Base-by-base conservation (phyloP, 2,329 filamentous ascomycete genomes). In the Colletotrichum sp. region DNA sequence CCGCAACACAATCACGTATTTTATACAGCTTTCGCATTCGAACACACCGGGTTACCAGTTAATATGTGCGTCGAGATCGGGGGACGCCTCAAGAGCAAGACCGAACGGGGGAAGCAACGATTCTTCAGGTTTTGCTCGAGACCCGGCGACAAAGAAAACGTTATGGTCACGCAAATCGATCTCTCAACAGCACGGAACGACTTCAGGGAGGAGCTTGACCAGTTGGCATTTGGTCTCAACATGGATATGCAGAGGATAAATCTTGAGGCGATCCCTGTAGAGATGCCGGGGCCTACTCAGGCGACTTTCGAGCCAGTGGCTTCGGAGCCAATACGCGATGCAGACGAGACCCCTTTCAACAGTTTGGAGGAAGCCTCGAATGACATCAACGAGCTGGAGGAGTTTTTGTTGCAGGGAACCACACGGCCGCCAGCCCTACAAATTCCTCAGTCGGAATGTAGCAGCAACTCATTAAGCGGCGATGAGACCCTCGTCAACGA, bases 341-440 rank as follows among this genome's bases (percentile, higher is more conserved):
- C 44, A 3, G 44, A 21, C 44, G 3, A 52, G n/a, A 21, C n/a
- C n/a, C 0, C 2, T 3, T 52, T 52, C 1, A 21, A 5, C 44
- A 0, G n/a, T 0, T 7, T 52, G 44, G 44, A 52, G 44, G 3
- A 52, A 52, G n/a, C 6, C 6, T 8, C 44, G 8, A 0, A 21
- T 52, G 44, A 12, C 6, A 13, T 52, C n/a, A 21, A 13, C n/a
- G 44, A 52, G 10, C n/a, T 52, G 6, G 1, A 3, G n/a, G 44
- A 52, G 10, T 21, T 52, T 21, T 2, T 52, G 0, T 0, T 52
- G 0, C 44, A 52, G 4, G 44, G 0, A 13, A 13, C n/a, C 0
- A 7, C 0, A 8, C n/a, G n/a, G n/a, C 44, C 44, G 44, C 44
- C 44, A 1, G 44, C 44, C 0, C 3, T 52, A 0, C 3, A 13